These are phyloP conservation scores for Amaranthus tricolor DNA, from an alignment of 179 eudicot genomes.

Conservation along the genomic window DNA sequence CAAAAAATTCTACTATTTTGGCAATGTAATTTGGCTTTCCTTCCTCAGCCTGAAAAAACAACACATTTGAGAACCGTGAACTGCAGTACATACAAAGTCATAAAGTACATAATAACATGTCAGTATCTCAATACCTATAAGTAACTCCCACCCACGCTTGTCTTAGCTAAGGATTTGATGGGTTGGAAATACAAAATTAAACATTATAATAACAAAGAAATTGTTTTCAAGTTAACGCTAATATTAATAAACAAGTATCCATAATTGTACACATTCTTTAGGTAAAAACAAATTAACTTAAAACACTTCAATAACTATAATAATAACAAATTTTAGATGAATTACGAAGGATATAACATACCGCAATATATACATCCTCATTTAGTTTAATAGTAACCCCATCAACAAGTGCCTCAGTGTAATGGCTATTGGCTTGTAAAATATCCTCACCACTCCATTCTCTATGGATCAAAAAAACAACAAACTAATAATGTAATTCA, in stretches of 20 bases:
- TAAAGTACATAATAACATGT: background rate
- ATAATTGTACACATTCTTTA: too few species aligned
- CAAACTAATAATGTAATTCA: background rate
- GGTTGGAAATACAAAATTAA: background rate
- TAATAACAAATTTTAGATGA: background rate
- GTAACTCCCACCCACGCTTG: too few species aligned
- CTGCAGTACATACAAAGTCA: background rate
- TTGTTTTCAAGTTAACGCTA: background rate
- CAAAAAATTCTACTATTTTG: constrained; percentile 54
- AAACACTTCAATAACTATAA: background rate
- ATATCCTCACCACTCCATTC: constrained; percentile 13
- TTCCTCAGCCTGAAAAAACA: constrained; percentile 31
- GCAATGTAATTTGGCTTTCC: constrained; percentile 44
- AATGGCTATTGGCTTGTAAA: constrained; percentile 39
- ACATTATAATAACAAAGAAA: too few species aligned
- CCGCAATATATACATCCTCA: constrained; percentile 40
- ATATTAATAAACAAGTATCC: background rate
- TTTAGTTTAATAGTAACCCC: constrained; percentile 27
- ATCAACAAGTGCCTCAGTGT: constrained; percentile 33
- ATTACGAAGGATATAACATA: background rate
- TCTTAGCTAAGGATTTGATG: background rate
- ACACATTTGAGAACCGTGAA: too few species aligned
- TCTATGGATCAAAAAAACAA: background rate
- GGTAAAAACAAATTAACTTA: background rate
- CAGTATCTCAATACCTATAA: background rate